Percentiles rank a stretch among this genome's conserved stretches.
Evolutionary conservation across 148 eudicot genomes (phyloP).

Genomic region (Silene latifolia): DNA sequence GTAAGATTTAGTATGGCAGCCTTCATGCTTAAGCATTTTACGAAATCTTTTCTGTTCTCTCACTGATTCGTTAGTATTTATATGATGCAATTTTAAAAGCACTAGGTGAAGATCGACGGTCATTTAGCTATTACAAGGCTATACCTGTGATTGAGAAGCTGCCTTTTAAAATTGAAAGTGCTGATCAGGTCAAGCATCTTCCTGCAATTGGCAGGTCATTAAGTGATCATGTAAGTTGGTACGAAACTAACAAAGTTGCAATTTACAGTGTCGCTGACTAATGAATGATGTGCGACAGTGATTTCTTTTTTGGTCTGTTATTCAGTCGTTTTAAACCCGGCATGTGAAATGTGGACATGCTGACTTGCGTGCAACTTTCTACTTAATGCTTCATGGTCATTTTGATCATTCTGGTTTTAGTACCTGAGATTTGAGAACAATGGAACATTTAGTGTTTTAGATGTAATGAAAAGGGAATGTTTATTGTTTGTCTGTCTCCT

Average conservation of each 20-base stretch:
- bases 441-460: not conserved
- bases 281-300: not conserved
- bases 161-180: constrained; percentile 77
- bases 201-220: constrained; percentile 89
- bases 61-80: constrained; percentile 11
- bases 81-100: constrained; percentile 33
- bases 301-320: not conserved
- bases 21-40: not conserved
- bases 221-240: constrained; percentile 81
- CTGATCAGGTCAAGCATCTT: constrained; percentile 77
- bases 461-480: not conserved
- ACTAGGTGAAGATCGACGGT: constrained; percentile 91
- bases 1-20: constrained; percentile 29
- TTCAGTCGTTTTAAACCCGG: not conserved
- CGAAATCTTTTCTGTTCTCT: not conserved
- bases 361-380: not conserved
- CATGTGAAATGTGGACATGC: not conserved
- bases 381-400: not conserved
- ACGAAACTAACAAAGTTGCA: not conserved
- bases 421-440: not conserved
- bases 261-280: not conserved
- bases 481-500: not conserved
- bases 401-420: not conserved
- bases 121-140: constrained; percentile 92
- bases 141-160: constrained; percentile 89